Percentiles rank a stretch among this genome's conserved stretches.
These are phyloP conservation scores for Citeromyces matritensis DNA, from an alignment of 805 yeast species.

Conservation along the genomic window DNA sequence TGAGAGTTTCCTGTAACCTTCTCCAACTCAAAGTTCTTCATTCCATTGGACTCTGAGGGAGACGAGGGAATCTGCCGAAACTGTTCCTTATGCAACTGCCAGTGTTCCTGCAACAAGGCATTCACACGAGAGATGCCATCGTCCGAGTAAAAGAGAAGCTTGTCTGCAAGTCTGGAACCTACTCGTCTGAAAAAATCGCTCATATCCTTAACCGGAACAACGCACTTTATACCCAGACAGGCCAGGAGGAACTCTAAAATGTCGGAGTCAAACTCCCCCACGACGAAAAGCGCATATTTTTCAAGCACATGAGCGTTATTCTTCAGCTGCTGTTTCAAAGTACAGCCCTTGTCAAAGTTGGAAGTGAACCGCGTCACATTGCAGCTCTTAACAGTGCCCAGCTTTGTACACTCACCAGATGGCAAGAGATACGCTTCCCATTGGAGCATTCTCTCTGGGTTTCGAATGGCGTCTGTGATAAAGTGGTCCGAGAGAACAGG, in stretches of 20 bases:
- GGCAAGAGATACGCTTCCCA: conserved; percentile 52
- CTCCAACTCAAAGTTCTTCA: too few relatives aligned
- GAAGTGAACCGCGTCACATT: conserved; percentile 27
- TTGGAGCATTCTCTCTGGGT: conserved; percentile 9
- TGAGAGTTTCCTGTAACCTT: too few relatives aligned
- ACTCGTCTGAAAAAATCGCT: neutral
- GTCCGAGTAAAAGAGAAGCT: neutral
- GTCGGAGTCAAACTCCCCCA: neutral
- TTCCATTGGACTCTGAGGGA: too few relatives aligned
- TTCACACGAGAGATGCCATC: neutral
- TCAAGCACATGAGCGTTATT: conserved; percentile 1
- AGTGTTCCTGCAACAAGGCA: too few relatives aligned
- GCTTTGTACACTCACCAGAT: conserved; percentile 46
- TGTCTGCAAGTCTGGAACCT: neutral
- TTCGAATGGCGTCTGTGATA: conserved; percentile 30
- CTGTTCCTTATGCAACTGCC: too few relatives aligned
- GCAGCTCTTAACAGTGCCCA: conserved; percentile 27
- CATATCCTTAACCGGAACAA: conserved; percentile 1
- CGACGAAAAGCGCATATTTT: neutral
- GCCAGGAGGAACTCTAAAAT: conserved; percentile 1
- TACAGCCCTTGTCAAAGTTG: conserved; percentile 14
- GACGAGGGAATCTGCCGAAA: too few relatives aligned
- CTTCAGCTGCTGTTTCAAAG: conserved; percentile 9
- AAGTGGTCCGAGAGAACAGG: conserved; percentile 56
- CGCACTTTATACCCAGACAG: neutral